These are phyloP conservation scores for Coemansia reversa DNA, from an alignment of 192 early-diverging fungal genomes.

Conservation along the genomic window DNA sequence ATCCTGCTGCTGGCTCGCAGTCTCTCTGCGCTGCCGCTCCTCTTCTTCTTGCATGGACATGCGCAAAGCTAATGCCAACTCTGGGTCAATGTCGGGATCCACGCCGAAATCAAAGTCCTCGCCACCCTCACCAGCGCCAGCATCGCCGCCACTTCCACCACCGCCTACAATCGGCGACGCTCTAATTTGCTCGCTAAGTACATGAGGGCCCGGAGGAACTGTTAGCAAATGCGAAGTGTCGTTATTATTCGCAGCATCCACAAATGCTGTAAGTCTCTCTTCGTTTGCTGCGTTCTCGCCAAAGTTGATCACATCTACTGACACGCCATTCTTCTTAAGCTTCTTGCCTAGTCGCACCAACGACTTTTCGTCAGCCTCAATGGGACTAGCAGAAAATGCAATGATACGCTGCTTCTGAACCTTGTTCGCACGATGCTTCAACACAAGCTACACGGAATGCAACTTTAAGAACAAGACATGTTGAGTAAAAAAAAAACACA, in stretches of 20 bases:
- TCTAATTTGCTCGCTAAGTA: slow-evolving; percentile 82
- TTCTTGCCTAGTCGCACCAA: slow-evolving; percentile 91
- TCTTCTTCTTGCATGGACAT: slow-evolving; percentile 97
- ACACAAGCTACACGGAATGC: slow-evolving; percentile 60
- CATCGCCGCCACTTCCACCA: slow-evolving; percentile 68
- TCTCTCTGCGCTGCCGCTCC: slow-evolving; percentile 69
- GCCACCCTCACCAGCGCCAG: slow-evolving; percentile 53
- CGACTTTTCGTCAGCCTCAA: slow-evolving; percentile 79
- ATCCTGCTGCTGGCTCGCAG: slow-evolving; percentile 17
- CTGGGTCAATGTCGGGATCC: slow-evolving; percentile 91
- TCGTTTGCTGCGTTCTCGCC: slow-evolving; percentile 89
- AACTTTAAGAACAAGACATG: slow-evolving; percentile 13
- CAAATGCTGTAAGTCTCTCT: slow-evolving; percentile 86
- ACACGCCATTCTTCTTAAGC: slow-evolving; percentile 97
- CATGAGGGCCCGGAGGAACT: slow-evolving; percentile 90
- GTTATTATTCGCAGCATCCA: slow-evolving; percentile 83
- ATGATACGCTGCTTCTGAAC: slow-evolving; percentile 92
- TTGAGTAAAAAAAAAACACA: slow-evolving; percentile 1
- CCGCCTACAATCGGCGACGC: slow-evolving; percentile 84
- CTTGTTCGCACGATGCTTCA: slow-evolving; percentile 98
- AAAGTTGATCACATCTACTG: slow-evolving; percentile 94
- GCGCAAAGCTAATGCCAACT: slow-evolving; percentile 85
- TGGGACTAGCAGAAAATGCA: slow-evolving; percentile 89
- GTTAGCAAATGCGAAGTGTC: slow-evolving; percentile 93
- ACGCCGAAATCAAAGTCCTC: slow-evolving; percentile 88